Evolutionary conservation across 2,329 filamentous ascomycete species (phyloP).

Genomic region (Nannizziopsis barbatae): DNA sequence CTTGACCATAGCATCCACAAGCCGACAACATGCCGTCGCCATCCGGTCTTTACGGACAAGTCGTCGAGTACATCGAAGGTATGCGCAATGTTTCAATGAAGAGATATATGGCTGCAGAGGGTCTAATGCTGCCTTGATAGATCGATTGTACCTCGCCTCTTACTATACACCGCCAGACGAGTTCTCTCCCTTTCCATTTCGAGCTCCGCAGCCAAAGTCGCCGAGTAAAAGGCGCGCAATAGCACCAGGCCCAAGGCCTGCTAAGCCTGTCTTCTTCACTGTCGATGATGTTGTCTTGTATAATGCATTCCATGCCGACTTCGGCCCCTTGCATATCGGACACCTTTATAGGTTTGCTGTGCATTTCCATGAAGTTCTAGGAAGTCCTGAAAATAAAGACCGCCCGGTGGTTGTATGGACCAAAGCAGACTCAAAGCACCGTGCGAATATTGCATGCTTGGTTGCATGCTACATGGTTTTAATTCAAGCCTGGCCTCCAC

Average conservation of each 20-base stretch:
- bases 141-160: conserved; percentile 87
- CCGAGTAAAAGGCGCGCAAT: conserved; percentile 64
- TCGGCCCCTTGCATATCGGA: conserved; percentile 92
- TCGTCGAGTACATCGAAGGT: conserved; percentile 96
- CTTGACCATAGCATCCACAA: neutral
- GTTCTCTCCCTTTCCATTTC: conserved; percentile 78
- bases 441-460: conserved; percentile 79
- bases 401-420: conserved; percentile 94
- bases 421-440: conserved; percentile 79
- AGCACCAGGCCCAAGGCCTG: conserved; percentile 40
- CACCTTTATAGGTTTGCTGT: conserved; percentile 95
- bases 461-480: conserved; percentile 98
- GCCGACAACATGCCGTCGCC: conserved; percentile 37
- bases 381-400: conserved; percentile 79
- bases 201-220: conserved; percentile 47
- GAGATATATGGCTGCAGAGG: too few species aligned
- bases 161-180: conserved; percentile 72
- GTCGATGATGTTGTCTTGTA: conserved; percentile 87
- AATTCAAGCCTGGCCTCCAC: conserved; percentile 94
- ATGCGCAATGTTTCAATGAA: conserved; percentile 24
- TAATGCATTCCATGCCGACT: conserved; percentile 98
- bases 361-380: conserved; percentile 87
- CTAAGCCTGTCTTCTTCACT: conserved; percentile 78
- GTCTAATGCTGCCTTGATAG: conserved; percentile 25
- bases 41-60: conserved; percentile 62